These are phyloP conservation scores for Annulohypoxylon bovei DNA, from an alignment of 495 filamentous ascomycete genomes.

Conservation along the genomic window DNA sequence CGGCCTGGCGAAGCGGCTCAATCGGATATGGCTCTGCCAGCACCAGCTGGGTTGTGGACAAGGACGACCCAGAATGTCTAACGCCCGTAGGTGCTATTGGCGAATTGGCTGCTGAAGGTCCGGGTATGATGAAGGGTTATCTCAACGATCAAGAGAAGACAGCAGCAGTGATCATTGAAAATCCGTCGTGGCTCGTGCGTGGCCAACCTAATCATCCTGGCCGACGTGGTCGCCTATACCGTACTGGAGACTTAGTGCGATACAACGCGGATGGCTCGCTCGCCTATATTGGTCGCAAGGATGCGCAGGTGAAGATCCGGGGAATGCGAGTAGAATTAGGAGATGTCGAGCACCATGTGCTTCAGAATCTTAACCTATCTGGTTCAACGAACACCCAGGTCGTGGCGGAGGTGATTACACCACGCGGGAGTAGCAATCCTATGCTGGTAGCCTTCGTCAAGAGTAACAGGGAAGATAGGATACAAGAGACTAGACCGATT, in stretches of 20 bases:
- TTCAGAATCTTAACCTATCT: neutral
- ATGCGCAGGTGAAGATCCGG: neutral
- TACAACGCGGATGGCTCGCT: neutral
- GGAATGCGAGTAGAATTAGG: neutral
- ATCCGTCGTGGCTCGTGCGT: neutral
- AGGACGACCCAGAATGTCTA: neutral
- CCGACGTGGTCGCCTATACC: neutral
- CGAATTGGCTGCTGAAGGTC: neutral
- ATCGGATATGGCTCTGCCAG: neutral
- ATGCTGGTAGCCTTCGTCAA: neutral
- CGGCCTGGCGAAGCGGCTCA: neutral
- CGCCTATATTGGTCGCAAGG: neutral
- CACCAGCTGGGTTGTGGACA: neutral
- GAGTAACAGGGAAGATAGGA: neutral
- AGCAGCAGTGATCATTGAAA: neutral
- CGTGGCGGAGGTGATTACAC: neutral
- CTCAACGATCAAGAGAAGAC: constrained; percentile 5
- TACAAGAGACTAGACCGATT: neutral
- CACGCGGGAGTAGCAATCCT: neutral
- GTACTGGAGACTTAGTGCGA: neutral
- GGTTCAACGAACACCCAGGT: neutral
- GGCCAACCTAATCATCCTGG: neutral
- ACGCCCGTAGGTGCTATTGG: neutral
- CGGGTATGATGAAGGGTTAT: neutral
- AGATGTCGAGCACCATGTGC: neutral